Percentiles rank a stretch among this genome's conserved stretches.
These are phyloP conservation scores for Ceratobasidium sp. DNA, from an alignment of 1,284 basidiomycete species.

Conservation along the genomic window DNA sequence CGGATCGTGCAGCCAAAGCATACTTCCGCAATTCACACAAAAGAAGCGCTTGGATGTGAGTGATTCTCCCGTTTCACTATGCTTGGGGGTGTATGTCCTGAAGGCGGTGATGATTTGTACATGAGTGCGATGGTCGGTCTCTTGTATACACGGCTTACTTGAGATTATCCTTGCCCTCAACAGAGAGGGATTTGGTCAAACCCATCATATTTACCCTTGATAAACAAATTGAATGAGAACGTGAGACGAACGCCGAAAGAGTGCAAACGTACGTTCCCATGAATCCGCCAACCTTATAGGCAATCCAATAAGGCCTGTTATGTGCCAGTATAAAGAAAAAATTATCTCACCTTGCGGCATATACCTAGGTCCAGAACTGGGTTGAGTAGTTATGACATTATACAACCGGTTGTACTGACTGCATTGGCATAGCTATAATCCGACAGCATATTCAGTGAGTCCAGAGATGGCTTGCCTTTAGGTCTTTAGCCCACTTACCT, in stretches of 20 bases:
- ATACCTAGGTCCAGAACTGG: background rate
- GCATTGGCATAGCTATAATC: constrained; percentile 21
- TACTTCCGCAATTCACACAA: constrained; percentile 31
- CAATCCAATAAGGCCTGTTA: background rate
- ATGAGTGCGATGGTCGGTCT: background rate
- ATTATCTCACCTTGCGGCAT: constrained; percentile 21
- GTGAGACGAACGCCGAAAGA: background rate
- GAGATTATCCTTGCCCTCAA: constrained; percentile 19
- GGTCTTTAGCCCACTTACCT: too few species aligned
- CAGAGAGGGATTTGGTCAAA: constrained; percentile 27
- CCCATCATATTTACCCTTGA: constrained; percentile 34
- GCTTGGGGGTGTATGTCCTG: constrained; percentile 16
- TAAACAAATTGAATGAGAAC: background rate
- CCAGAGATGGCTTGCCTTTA: background rate
- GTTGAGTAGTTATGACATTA: background rate
- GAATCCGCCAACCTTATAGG: constrained; percentile 19
- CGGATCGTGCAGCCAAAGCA: constrained; percentile 35
- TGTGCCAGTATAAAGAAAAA: too few species aligned
- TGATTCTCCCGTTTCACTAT: constrained; percentile 29
- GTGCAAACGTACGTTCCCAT: constrained; percentile 22
- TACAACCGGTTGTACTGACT: background rate
- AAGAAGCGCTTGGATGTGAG: constrained; percentile 32
- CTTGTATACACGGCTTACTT: constrained; percentile 12
- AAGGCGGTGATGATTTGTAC: background rate
- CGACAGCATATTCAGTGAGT: background rate